A percentile compares a stretch with the other conserved stretches of the same genome.
Conservation (phyloP, 176 grass and related monocot species). For the Microstegium vimineum region DNA sequence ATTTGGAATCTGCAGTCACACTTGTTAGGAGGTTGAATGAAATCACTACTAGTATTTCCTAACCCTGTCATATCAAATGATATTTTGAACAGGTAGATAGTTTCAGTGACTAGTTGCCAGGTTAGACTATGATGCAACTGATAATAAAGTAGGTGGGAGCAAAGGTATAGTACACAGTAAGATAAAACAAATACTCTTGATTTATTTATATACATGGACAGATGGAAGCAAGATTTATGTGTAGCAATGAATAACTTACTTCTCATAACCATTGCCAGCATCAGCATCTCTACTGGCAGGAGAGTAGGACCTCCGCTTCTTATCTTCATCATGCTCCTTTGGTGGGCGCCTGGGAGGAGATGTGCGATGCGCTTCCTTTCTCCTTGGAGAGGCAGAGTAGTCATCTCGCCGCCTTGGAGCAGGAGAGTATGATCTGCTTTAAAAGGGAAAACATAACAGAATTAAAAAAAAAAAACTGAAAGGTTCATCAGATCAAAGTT, state of each 20-base stretch:
- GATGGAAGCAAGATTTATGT: background rate
- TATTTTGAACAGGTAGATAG: background rate
- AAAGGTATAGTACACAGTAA: background rate
- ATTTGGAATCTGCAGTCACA: background rate
- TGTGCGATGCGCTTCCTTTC: constrained; percentile 32
- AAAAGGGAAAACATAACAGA: background rate
- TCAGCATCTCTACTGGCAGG: constrained; percentile 47
- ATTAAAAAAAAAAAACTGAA: background rate
- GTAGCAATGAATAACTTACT: constrained; percentile 42
- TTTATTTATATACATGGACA: background rate
- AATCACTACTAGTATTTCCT: background rate
- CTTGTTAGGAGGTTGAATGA: background rate
- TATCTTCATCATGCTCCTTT: constrained; percentile 47
- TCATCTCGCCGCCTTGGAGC: constrained; percentile 54
- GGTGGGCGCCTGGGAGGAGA: constrained; percentile 43
- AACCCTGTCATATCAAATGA: background rate
- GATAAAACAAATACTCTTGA: background rate
- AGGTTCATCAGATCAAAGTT: background rate
- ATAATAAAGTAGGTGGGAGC: background rate
- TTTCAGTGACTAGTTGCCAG: background rate
- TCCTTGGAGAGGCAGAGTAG: constrained; percentile 57
- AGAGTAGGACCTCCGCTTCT: constrained; percentile 48
- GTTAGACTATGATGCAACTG: background rate
- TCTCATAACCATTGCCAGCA: constrained; percentile 40
- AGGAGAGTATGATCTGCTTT: constrained; percentile 73